Evolutionary conservation across 306 rosid species (phyloP).

Genomic region (Benincasa hispida): DNA sequence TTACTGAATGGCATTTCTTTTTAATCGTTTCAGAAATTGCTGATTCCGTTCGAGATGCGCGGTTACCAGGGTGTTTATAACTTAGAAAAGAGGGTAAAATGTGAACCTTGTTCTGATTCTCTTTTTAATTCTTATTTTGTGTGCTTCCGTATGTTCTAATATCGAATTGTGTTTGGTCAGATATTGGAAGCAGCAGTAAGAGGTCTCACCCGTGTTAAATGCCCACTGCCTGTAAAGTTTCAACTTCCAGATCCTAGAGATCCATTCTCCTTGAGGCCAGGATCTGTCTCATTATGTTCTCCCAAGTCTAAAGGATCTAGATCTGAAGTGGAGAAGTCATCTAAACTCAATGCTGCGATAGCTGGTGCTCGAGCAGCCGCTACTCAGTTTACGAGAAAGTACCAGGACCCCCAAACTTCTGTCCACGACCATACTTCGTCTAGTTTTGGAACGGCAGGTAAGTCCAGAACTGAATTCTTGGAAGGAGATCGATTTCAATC

Average conservation of each 20-base stretch:
- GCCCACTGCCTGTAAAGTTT: slow-evolving; percentile 62
- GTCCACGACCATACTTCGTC: background rate
- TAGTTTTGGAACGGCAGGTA: slow-evolving; percentile 4
- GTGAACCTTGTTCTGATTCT: background rate
- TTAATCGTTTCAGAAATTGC: slow-evolving; percentile 40
- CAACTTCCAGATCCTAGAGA: slow-evolving; percentile 69
- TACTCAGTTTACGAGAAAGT: slow-evolving; percentile 53
- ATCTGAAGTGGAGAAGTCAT: slow-evolving; percentile 45
- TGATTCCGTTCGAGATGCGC: slow-evolving; percentile 96
- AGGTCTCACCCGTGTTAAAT: slow-evolving; percentile 47
- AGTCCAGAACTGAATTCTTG: slow-evolving; percentile 9
- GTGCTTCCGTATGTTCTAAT: slow-evolving; percentile 5
- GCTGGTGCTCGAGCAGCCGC: slow-evolving; percentile 93
- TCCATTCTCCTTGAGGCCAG: slow-evolving; percentile 62
- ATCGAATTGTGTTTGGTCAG: slow-evolving; percentile 22
- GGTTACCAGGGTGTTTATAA: slow-evolving; percentile 88
- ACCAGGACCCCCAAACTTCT: slow-evolving; percentile 19
- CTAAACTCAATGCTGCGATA: slow-evolving; percentile 52
- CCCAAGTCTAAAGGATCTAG: slow-evolving; percentile 29
- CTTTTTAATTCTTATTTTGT: background rate
- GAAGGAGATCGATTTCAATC: slow-evolving; percentile 17
- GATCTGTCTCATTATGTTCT: slow-evolving; percentile 26
- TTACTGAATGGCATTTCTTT: background rate
- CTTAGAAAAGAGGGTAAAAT: slow-evolving; percentile 71
- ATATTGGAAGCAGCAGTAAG: slow-evolving; percentile 70